Base-by-base conservation (phyloP, 2,329 filamentous ascomycete genomes). In the Coniochaeta hoffmannii region DNA sequence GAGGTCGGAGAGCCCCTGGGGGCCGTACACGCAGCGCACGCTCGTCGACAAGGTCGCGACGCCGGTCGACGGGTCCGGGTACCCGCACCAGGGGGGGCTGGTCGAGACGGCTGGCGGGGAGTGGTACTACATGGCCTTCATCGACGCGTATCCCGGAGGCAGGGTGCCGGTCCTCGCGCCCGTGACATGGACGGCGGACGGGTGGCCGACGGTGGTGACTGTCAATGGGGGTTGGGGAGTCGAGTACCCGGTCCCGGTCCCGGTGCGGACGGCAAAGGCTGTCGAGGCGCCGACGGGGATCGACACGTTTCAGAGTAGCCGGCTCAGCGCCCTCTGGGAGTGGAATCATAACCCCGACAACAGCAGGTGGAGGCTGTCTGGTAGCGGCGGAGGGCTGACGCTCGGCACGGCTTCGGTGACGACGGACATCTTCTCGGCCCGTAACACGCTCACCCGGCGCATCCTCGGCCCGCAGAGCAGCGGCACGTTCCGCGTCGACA, bases 111-210 rank as follows among this genome's bases (percentile, higher is more conserved):
- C 73, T 0, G 64, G 71, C 11, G 77, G 77, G 0, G 67, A 77
- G 11, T 83, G 80, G 80, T 82, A 81, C 62, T 84, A 78, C 58
- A 76, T 83, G 66, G 73, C 77, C 0, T 83, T 83, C 62, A 68
- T 75, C 6, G 76, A 78, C 62, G 71, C 73, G 0, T 83, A 80
- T 56, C 80, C 81, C 0, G 75, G 72, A 3, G 81, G 81, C 0
- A 73, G 80, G 17, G 71, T 81, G 8, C 81, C 81, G 0, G 76
- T 81, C 2, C 66, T 81, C 4, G 79, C 80, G 0, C 80, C 80
- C 0, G 64, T 83, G 0, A 72, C 64, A 0, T 83, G 75, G 73
- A 72, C 69, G 11, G 60, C 61, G 0, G 76, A 82, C 49, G 79
- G 78, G 1, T 83, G 73, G 63, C 80, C 32, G 3, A 52, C 14